Conservation (phyloP, 768 basidiomycete genomes). For the Psilocybe tampanensis region DNA sequence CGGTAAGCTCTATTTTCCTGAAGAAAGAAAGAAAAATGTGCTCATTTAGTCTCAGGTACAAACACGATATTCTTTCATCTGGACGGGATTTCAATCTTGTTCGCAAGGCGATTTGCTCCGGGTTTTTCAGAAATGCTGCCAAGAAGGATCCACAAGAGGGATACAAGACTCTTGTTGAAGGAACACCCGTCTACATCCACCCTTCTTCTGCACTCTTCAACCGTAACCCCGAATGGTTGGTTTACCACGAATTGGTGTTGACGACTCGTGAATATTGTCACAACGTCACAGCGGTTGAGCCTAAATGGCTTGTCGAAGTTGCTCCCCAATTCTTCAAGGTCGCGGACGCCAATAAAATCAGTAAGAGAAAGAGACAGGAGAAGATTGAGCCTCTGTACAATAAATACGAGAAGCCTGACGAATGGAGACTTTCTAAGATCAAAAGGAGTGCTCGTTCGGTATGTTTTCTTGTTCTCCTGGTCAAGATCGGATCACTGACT, state of each 20-base stretch:
- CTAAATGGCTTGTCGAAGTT: conserved; percentile 98
- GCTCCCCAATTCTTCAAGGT: conserved; percentile 99
- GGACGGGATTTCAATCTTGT: conserved; percentile 93
- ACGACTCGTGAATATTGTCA: conserved; percentile 96
- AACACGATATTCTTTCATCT: conserved; percentile 93
- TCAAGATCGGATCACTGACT: conserved; percentile 10
- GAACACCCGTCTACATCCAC: conserved; percentile 99
- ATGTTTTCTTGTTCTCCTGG: conserved; percentile 20
- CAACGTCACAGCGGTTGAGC: conserved; percentile 94
- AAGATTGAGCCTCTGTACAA: conserved; percentile 97
- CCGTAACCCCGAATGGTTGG: conserved; percentile 92
- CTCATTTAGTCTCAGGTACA: conserved; percentile 61
- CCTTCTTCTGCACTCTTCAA: conserved; percentile 97
- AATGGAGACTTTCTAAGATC: conserved; percentile 93
- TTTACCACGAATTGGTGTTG: conserved; percentile 94
- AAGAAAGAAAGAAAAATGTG: background rate
- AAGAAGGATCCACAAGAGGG: conserved; percentile 99
- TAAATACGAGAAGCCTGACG: conserved; percentile 93
- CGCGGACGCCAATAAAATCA: conserved; percentile 96
- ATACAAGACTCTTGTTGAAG: conserved; percentile 96
- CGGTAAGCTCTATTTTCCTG: conserved; percentile 51
- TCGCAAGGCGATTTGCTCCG: conserved; percentile 94
- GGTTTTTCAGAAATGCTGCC: conserved; percentile 97
- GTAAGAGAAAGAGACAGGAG: conserved; percentile 93
- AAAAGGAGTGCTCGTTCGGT: conserved; percentile 89